Evolutionary conservation across 768 basidiomycete genomes (phyloP), one percentile per base, ranked within the genome.

Genomic region (Lyophyllum decastes): DNA sequence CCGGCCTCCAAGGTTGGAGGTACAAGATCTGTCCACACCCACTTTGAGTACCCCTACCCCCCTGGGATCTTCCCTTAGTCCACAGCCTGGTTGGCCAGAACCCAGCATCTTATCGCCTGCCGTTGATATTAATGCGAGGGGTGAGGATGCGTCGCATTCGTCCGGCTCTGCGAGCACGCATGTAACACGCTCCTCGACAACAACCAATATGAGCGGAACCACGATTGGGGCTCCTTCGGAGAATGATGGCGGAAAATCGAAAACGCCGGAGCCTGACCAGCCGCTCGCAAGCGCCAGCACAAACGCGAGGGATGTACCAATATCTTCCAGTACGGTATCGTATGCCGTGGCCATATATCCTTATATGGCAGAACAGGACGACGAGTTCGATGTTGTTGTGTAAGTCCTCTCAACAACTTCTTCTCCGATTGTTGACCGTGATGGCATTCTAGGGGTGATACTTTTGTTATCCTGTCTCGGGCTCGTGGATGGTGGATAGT

Each of bases 401-500:
- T 97, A 72, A 75, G 91, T 34, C 14, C 14, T 44, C 34, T 41
- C n/a, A 82, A 10, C 56, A 53, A 48, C 55, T 55, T 9, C 9
- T 54, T 40, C 38, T 25, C 53, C 45, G 35, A 55, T 30, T 52
- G 27, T 59, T 50, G 21, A 49, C 47, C 68, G 30, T 25, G 50
- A 43, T 44, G 43, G 16, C 54, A 12, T 25, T 52, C 2, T 58
- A 95, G 94, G 16, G 94, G 94, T 40, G 93, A 95, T 67, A 94
- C 94, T 1, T 98, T 95, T 73, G 86, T 96, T 61, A 95, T 98
- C 61, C 76, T 95, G 41, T 92, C 92, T 53, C 87, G 95, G 52
- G 89, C 95, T n/a, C 88, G 95, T 54, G 96, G 97, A 1, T 99
- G 97, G 97, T 99, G 96, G 94, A 92, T 98, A 33, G 97, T 98